A percentile compares a stretch with the other conserved stretches of the same genome.
Conservation (phyloP, 23 red algal species). For the Pyropia yezoensis region DNA sequence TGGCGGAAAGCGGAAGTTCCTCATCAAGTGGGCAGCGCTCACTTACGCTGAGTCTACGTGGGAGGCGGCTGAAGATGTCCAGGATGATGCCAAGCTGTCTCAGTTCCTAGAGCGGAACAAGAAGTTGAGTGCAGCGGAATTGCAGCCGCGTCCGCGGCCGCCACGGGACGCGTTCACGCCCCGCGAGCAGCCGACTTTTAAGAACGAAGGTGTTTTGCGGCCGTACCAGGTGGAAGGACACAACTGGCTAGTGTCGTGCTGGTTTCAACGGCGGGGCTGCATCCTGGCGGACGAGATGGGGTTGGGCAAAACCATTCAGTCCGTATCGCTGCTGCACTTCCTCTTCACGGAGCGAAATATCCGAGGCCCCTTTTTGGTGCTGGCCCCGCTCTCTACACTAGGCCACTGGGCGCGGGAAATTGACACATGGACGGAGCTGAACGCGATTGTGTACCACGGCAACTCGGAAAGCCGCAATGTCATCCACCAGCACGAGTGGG, state of each 20-base stretch:
- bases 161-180: slow-evolving; percentile 1
- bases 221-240: slow-evolving; percentile 50
- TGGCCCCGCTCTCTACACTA: slow-evolving; percentile 49
- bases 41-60: slow-evolving; percentile 43
- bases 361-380: slow-evolving; percentile 41
- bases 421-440: slow-evolving; percentile 58
- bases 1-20: slow-evolving; percentile 17
- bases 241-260: slow-evolving; percentile 53
- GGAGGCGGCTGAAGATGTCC: slow-evolving; percentile 37
- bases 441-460: slow-evolving; percentile 60
- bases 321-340: slow-evolving; percentile 22
- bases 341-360: slow-evolving; percentile 18
- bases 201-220: slow-evolving; percentile 42
- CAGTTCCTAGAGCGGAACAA: slow-evolving; percentile 34
- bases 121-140: not conserved
- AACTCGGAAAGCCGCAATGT: slow-evolving; percentile 29
- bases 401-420: slow-evolving; percentile 67
- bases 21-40: slow-evolving; percentile 63
- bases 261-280: slow-evolving; percentile 41
- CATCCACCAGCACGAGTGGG: slow-evolving; percentile 60
- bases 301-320: slow-evolving; percentile 52
- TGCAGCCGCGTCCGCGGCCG: slow-evolving; percentile 9
- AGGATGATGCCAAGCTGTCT: slow-evolving; percentile 36
- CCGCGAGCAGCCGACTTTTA: slow-evolving; percentile 13
- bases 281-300: slow-evolving; percentile 72